Base-by-base conservation (phyloP, 2,329 filamentous ascomycete species). In the Calonectria pteridis region DNA sequence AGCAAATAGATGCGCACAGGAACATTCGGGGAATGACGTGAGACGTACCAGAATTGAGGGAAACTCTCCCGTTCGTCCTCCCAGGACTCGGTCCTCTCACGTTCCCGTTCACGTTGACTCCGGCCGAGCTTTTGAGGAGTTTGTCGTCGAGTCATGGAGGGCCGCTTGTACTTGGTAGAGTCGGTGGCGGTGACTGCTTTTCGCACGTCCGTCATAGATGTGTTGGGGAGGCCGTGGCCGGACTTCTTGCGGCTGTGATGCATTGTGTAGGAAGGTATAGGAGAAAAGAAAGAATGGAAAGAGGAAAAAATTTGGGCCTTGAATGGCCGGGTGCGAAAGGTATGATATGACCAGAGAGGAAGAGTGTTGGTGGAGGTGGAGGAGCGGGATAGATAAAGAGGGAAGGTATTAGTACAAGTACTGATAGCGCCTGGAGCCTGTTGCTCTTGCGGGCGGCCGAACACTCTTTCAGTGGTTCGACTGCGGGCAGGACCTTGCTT, bases 41-140 rank as follows among this genome's bases (percentile, higher is more conserved):
- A 77, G 71, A 88, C 90, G 72, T 88, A 93, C 91, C 91, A 93
- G 80, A 87, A 93, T 81, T 92, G 91, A 28, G 91, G 91, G 75
- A 93, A 93, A 82, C 89, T 91, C 80, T 93, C 91, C 69, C 90
- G 86, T 79, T 91, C 90, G 69, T 92, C 88, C 67, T 90, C 88
- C 81, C 86, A 90, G 81, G 86, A 86, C 43, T 89, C 88, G 72
- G 88, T 86, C 80, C 85, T 84, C 74, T 90, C 87, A 73, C 85
- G 85, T 77, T 91, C 89, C 31, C 88, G 85, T 62, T 90, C 88
- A 69, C 87, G 87, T 14, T 87, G 85, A 73, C 85, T 88, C 78
- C 88, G 89, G 68, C 88, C 87, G 73, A 88, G 83, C 82, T 89
- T 91, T 72, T 87, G 86, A 50, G 85, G 84, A 67, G 85, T 85